These are phyloP conservation scores for Cutaneotrichosporon mucoides DNA, from an alignment of 1,284 basidiomycete species.

Conservation along the genomic window DNA sequence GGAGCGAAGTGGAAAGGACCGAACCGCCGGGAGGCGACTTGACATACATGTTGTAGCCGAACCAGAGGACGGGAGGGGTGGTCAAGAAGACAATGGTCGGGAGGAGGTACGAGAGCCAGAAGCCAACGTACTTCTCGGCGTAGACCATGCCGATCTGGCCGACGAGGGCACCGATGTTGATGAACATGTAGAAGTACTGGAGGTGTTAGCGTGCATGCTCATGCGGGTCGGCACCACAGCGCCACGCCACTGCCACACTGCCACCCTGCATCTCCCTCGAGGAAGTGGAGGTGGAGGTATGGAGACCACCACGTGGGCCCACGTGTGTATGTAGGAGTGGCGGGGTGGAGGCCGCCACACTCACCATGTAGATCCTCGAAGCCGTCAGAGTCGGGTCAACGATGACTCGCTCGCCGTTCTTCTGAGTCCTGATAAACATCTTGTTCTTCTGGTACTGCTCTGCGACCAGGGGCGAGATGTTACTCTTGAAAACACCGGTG, in stretches of 20 bases:
- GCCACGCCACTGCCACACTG: too few species aligned
- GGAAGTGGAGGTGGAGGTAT: too few species aligned
- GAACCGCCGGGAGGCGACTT: slow-evolving; percentile 52
- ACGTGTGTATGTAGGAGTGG: too few species aligned
- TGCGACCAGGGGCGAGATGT: slow-evolving; percentile 45
- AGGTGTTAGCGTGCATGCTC: neutral
- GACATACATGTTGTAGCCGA: slow-evolving; percentile 21
- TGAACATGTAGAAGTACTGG: slow-evolving; percentile 37
- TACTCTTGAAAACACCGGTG: slow-evolving; percentile 47
- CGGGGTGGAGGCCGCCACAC: neutral
- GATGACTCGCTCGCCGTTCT: slow-evolving; percentile 46
- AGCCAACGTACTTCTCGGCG: slow-evolving; percentile 45
- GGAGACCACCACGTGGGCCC: too few species aligned
- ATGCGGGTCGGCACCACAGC: neutral
- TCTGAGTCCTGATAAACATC: slow-evolving; percentile 30
- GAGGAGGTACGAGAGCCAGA: slow-evolving; percentile 52
- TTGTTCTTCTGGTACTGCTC: slow-evolving; percentile 46
- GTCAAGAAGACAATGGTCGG: slow-evolving; percentile 52
- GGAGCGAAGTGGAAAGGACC: slow-evolving; percentile 46
- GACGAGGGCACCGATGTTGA: slow-evolving; percentile 48
- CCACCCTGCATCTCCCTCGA: too few species aligned
- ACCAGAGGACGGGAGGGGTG: slow-evolving; percentile 35
- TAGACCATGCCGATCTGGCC: slow-evolving; percentile 40
- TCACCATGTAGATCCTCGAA: slow-evolving; percentile 30
- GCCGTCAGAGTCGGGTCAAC: slow-evolving; percentile 46